These are phyloP conservation scores for Trichoderma cornu-damae DNA, from an alignment of 2,329 filamentous ascomycete species.

Conservation along the genomic window DNA sequence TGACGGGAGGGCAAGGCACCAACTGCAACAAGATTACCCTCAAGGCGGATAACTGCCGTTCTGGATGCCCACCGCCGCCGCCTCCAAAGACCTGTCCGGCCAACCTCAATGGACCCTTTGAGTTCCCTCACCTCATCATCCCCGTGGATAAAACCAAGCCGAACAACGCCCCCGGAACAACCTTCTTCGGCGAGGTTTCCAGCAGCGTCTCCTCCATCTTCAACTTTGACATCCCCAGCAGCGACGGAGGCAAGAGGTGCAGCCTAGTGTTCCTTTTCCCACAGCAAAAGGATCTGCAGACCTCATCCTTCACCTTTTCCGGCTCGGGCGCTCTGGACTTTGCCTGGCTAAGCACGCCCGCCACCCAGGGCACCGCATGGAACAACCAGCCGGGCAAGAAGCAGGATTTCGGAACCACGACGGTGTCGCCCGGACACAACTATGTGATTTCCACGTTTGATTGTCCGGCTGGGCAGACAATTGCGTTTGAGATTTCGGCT, in stretches of 20 bases:
- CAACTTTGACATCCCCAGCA: slow-evolving; percentile 61
- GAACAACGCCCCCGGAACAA: slow-evolving; percentile 47
- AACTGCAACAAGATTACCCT: slow-evolving; percentile 49
- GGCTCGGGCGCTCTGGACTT: slow-evolving; percentile 51
- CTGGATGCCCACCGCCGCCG: slow-evolving; percentile 20
- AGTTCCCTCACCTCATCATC: slow-evolving; percentile 59
- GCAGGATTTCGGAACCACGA: slow-evolving; percentile 39
- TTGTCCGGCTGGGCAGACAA: slow-evolving; percentile 49
- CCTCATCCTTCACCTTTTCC: slow-evolving; percentile 47
- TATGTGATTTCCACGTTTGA: slow-evolving; percentile 49
- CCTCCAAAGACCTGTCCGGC: slow-evolving; percentile 36
- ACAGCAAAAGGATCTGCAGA: slow-evolving; percentile 49
- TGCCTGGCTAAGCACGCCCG: slow-evolving; percentile 42
- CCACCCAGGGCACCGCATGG: slow-evolving; percentile 47
- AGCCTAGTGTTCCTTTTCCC: slow-evolving; percentile 63
- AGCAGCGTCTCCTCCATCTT: slow-evolving; percentile 54
- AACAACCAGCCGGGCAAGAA: slow-evolving; percentile 45
- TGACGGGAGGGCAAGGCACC: slow-evolving; percentile 30
- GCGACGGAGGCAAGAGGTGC: slow-evolving; percentile 54
- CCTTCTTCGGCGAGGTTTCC: slow-evolving; percentile 52
- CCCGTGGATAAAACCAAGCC: slow-evolving; percentile 53
- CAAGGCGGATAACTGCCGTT: slow-evolving; percentile 36
- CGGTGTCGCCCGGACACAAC: slow-evolving; percentile 48
- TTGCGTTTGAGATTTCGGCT: slow-evolving; percentile 47
- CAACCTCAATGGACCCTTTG: slow-evolving; percentile 41